Conservation (phyloP, 129 eudicot genomes). For the Pseudognaphalium luteoalbum region DNA sequence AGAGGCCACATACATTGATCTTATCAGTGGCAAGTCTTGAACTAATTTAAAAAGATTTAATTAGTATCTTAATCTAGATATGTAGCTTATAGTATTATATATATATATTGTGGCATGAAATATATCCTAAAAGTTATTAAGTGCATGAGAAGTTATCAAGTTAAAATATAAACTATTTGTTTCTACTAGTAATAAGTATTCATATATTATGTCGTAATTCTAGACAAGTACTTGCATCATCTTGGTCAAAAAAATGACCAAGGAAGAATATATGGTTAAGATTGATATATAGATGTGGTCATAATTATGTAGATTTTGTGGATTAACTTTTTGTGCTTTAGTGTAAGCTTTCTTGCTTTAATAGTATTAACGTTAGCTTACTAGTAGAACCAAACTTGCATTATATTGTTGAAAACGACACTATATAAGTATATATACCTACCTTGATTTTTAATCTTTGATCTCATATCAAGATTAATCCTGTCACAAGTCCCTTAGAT, state of each 20-base stretch:
- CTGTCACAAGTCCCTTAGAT: not conserved
- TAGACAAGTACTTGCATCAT: not conserved
- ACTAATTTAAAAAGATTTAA: not conserved
- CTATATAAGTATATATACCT: slow-evolving; percentile 16
- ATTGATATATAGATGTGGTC: slow-evolving; percentile 2
- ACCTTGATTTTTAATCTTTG: slow-evolving; percentile 21
- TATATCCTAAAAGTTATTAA: no score
- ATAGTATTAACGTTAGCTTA: not conserved
- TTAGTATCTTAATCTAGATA: not conserved
- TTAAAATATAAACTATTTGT: no score
- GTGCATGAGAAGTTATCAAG: not conserved
- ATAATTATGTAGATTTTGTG: not conserved
- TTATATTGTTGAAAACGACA: slow-evolving; percentile 26
- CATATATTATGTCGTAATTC: no score
- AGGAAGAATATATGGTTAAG: slow-evolving; percentile 1
- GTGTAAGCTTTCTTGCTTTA: not conserved
- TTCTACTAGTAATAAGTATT: no score
- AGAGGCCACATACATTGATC: not conserved
- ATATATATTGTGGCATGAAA: not conserved
- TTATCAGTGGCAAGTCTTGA: slow-evolving; percentile 1
- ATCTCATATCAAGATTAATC: slow-evolving; percentile 3
- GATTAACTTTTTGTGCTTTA: slow-evolving; percentile 22
- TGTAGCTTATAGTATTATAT: not conserved
- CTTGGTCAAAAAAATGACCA: not conserved
- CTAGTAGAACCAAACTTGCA: slow-evolving; percentile 1